phyloP scores from a whole-genome alignment of 208 protist genomes.

The Porcisia deanei region DNA sequence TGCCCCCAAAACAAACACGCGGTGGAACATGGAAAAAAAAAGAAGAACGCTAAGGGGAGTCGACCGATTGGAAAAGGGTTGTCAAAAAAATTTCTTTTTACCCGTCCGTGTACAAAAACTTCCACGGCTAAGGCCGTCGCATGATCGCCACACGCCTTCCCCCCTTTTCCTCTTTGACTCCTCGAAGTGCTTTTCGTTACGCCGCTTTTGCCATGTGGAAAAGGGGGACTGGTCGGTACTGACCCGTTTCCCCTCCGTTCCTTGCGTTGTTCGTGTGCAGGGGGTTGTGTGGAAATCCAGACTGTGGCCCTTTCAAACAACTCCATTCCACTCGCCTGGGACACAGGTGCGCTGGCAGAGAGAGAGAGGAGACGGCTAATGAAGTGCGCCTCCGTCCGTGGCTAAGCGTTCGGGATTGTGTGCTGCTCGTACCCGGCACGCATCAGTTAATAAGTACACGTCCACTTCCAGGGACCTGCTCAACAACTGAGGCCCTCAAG shows the following conservation, averaged over 20 bases:
- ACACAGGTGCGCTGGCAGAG: not conserved
- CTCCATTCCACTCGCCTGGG: not conserved
- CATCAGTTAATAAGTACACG: not conserved
- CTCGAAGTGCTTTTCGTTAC: not conserved
- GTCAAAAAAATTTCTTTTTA: not conserved
- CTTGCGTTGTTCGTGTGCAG: not conserved
- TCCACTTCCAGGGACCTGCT: not conserved
- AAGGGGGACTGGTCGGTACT: not conserved
- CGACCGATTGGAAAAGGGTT: not conserved
- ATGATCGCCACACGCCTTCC: not conserved
- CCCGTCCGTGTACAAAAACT: not conserved
- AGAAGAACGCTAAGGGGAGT: not conserved
- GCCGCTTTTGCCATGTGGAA: not conserved
- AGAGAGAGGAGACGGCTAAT: not conserved
- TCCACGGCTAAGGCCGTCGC: not conserved
- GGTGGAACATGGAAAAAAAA: not conserved
- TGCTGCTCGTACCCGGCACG: not conserved
- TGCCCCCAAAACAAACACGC: not conserved
- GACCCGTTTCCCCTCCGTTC: not conserved
- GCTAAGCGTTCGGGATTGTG: not conserved
- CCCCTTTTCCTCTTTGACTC: not conserved
- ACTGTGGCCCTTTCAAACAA: not conserved
- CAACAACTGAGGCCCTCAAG: not conserved
- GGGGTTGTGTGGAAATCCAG: not conserved
- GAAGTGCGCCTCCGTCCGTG: not conserved